phyloP scores from a whole-genome alignment of 108 stramenopile genomes.

The Epithemia pelagica region DNA sequence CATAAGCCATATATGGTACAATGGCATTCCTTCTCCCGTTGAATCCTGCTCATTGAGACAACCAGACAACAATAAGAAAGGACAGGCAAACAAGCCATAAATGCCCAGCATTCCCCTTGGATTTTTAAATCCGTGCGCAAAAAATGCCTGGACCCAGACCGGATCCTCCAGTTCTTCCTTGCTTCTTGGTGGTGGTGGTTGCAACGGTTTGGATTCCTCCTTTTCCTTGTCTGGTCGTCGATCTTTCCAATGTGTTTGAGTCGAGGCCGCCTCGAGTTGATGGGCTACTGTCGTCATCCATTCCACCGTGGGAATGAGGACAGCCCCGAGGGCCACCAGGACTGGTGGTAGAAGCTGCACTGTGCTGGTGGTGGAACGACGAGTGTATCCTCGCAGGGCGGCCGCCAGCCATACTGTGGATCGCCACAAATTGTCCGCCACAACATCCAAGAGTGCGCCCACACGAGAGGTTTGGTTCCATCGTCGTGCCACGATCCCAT shows the following conservation, averaged over 20 bases:
- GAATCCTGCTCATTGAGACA: too few species aligned
- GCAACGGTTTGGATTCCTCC: too few species aligned
- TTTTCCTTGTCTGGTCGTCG: too few species aligned
- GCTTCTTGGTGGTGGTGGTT: too few species aligned
- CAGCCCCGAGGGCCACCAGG: neutral
- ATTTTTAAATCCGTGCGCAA: constrained; percentile 48
- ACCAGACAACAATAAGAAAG: too few species aligned
- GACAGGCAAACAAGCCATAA: constrained; percentile 39
- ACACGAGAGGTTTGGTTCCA: constrained; percentile 54
- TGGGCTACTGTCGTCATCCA: constrained; percentile 58
- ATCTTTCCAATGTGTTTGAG: constrained; percentile 20
- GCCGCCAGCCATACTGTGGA: constrained; percentile 47
- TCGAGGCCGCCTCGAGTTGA: constrained; percentile 23
- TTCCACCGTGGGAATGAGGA: constrained; percentile 38
- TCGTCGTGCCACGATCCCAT: constrained; percentile 44
- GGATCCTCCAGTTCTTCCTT: constrained; percentile 36
- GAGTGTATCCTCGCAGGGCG: constrained; percentile 6
- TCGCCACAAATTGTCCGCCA: constrained; percentile 53
- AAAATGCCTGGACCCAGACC: constrained; percentile 35
- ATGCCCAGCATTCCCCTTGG: constrained; percentile 37
- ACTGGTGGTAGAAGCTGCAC: too few species aligned
- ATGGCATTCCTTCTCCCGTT: too few species aligned
- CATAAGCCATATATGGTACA: constrained; percentile 4
- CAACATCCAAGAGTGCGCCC: constrained; percentile 50
- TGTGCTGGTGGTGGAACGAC: constrained; percentile 1